A percentile compares a stretch with the other conserved stretches of the same genome.
Conservation (phyloP, 2,329 filamentous ascomycete species). For the Hymenoscyphus occultus region DNA sequence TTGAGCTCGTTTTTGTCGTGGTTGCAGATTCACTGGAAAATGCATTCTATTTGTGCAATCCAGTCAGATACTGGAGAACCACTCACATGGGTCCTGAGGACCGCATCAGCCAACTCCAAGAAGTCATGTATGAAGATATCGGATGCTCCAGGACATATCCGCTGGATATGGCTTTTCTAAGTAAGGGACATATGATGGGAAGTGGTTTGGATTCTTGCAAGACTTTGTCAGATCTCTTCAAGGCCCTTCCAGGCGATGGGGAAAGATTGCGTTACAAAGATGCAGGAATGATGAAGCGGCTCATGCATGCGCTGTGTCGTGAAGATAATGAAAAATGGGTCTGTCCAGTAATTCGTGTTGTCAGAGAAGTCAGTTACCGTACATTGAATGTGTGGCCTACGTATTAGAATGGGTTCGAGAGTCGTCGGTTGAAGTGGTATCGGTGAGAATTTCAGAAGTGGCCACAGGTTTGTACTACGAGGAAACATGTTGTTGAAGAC, state of each 20-base stretch:
- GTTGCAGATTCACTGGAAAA: background rate
- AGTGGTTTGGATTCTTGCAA: background rate
- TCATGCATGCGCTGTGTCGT: background rate
- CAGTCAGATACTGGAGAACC: background rate
- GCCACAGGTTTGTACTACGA: too few relatives aligned
- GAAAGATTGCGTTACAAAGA: background rate
- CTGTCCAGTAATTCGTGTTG: background rate
- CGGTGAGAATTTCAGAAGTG: too few relatives aligned
- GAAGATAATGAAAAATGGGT: background rate
- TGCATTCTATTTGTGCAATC: background rate
- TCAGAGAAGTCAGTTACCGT: background rate
- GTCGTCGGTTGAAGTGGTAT: too few relatives aligned
- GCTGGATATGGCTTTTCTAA: background rate
- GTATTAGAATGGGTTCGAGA: too few relatives aligned
- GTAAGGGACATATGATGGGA: background rate
- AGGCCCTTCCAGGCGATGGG: background rate
- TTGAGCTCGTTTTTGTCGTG: background rate
- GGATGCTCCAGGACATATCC: background rate
- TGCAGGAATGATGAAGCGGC: background rate
- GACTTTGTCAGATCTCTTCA: background rate
- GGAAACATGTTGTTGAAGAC: too few relatives aligned
- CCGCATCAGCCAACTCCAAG: background rate
- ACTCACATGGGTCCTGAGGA: background rate
- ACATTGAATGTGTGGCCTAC: too few relatives aligned
- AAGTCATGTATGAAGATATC: background rate